Conservation (phyloP, 2,329 filamentous ascomycete genomes). For the Aureobasidium sp. region DNA sequence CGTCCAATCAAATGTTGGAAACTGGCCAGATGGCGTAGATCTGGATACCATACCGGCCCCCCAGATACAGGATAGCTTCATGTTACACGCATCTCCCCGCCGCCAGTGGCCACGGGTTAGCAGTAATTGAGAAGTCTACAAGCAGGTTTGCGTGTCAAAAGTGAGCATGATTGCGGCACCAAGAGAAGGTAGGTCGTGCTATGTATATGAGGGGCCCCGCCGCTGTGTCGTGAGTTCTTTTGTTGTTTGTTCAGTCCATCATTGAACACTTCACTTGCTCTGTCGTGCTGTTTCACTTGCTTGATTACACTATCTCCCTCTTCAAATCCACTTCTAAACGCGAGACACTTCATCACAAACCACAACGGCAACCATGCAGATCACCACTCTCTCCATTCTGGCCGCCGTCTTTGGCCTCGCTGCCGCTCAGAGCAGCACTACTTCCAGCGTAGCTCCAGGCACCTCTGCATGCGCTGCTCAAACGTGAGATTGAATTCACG, state of each 20-base stretch:
- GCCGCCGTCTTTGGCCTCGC: conserved; percentile 30
- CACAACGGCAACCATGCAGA: conserved; percentile 9
- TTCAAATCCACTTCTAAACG: not conserved
- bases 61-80: conserved; percentile 1
- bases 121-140: not conserved
- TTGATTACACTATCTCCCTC: no score
- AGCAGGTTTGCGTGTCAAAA: not conserved
- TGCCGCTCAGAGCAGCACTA: conserved; percentile 21
- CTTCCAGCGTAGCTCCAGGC: conserved; percentile 15
- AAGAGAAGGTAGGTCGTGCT: not conserved
- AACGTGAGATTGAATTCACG: conserved; percentile 23
- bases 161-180: conserved; percentile 4
- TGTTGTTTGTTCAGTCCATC: not conserved
- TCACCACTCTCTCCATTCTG: conserved; percentile 17
- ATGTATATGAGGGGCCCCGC: not conserved
- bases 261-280: not conserved
- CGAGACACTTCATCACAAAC: not conserved
- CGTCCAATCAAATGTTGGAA: not conserved
- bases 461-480: conserved; percentile 27
- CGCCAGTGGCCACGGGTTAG: not conserved
- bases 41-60: conserved; percentile 3
- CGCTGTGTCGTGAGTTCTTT: not conserved
- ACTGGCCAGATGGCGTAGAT: not conserved
- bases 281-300: not conserved
- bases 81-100: conserved; percentile 1